phyloP scores from a whole-genome alignment of 441 rosid genomes.

The Jatropha multifida region DNA sequence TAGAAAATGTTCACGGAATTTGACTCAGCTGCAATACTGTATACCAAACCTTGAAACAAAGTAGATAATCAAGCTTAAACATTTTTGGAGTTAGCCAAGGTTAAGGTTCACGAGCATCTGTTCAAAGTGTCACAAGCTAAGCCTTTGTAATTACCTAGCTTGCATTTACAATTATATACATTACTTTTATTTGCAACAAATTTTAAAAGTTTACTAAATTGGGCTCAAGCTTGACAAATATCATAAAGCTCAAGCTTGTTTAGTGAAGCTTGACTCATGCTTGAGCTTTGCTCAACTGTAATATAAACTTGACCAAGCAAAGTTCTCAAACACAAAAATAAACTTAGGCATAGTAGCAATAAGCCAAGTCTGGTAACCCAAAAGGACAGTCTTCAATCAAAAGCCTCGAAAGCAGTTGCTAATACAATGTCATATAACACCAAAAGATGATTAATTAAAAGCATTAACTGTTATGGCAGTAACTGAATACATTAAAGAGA shows the following conservation, averaged over 20 bases:
- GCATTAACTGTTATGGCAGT: neutral
- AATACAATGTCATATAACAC: neutral
- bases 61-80: neutral
- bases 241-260: neutral
- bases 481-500: neutral
- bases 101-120: neutral
- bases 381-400: constrained; percentile 4
- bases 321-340: neutral
- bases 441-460: neutral
- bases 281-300: neutral
- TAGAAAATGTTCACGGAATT: neutral
- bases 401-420: neutral
- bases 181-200: neutral
- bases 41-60: constrained; percentile 7
- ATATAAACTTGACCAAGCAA: neutral
- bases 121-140: neutral
- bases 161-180: neutral
- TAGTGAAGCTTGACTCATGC: neutral
- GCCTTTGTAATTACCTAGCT: neutral
- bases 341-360: neutral
- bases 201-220: neutral
- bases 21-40: neutral
- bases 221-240: neutral
- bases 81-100: neutral
- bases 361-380: no score